Percentiles rank a stretch among this genome's conserved stretches.
Conservation (phyloP, 129 eudicot species). For the Flaveria robusta region DNA sequence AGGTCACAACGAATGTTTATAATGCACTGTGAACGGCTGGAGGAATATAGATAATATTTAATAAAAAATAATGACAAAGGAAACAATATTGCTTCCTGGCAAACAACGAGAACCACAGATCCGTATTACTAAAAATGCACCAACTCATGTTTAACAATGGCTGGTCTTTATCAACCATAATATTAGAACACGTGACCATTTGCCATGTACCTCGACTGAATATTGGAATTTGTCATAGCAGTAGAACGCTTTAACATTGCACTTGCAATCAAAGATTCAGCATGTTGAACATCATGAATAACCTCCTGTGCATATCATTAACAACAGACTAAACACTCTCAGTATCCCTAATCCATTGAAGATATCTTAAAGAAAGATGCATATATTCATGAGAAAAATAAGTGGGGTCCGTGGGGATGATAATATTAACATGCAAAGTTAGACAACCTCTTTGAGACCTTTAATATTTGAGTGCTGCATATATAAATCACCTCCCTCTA, state of each 20-base stretch:
- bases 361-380: slow-evolving; percentile 6
- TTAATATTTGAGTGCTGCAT: slow-evolving; percentile 67
- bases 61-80: background rate
- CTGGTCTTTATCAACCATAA: background rate
- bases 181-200: background rate
- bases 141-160: too few relatives aligned
- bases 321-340: background rate
- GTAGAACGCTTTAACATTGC: slow-evolving; percentile 83
- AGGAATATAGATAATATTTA: background rate
- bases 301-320: slow-evolving; percentile 43
- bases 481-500: slow-evolving; percentile 51
- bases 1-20: slow-evolving; percentile 63
- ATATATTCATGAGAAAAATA: slow-evolving; percentile 8
- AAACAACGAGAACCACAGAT: background rate
- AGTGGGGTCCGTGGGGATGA: too few relatives aligned
- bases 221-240: slow-evolving; percentile 75
- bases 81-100: slow-evolving; percentile 8
- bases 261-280: slow-evolving; percentile 65
- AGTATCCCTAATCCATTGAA: slow-evolving; percentile 6
- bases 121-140: background rate
- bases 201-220: slow-evolving; percentile 72
- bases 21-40: slow-evolving; percentile 92
- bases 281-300: slow-evolving; percentile 63
- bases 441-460: slow-evolving; percentile 76
- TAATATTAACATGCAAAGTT: background rate